Percentiles rank a stretch among this genome's conserved stretches.
Conservation (phyloP, 2,329 filamentous ascomycete species). For the Sclerotinia spermophila region DNA sequence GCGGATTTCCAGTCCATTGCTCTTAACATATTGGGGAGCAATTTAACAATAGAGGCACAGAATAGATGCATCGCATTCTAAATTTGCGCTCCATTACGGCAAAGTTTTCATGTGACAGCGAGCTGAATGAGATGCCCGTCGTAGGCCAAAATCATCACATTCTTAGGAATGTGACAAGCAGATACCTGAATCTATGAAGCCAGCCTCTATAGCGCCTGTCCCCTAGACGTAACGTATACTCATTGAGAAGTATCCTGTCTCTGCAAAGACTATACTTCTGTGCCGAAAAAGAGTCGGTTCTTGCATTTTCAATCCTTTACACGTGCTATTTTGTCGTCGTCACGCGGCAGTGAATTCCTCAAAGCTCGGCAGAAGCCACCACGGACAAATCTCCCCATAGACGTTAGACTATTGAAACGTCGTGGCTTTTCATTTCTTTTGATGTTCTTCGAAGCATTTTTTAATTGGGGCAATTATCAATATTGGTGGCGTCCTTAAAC, state of each 20-base stretch:
- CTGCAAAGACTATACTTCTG: not conserved
- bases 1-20: not conserved
- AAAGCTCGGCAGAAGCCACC: conserved; percentile 10
- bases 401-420: conserved; percentile 12
- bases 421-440: conserved; percentile 11
- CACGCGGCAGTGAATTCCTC: conserved; percentile 11
- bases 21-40: not conserved
- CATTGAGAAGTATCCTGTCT: not conserved
- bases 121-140: not conserved
- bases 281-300: not conserved
- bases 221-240: not conserved
- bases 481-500: conserved; percentile 15
- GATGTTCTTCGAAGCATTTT: not conserved
- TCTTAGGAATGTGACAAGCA: conserved; percentile 7
- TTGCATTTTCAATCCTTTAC: not conserved
- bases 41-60: not conserved
- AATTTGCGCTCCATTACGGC: conserved; percentile 8
- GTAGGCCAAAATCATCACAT: conserved; percentile 4
- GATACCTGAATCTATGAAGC: not conserved
- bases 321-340: conserved; percentile 1
- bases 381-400: conserved; percentile 1
- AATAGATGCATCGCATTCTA: not conserved
- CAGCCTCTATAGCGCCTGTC: not conserved
- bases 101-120: not conserved
- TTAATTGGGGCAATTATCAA: conserved; percentile 4